Percentiles rank a stretch among this genome's conserved stretches.
phyloP scores from a whole-genome alignment of 768 basidiomycete genomes.

The Russula virescens region DNA sequence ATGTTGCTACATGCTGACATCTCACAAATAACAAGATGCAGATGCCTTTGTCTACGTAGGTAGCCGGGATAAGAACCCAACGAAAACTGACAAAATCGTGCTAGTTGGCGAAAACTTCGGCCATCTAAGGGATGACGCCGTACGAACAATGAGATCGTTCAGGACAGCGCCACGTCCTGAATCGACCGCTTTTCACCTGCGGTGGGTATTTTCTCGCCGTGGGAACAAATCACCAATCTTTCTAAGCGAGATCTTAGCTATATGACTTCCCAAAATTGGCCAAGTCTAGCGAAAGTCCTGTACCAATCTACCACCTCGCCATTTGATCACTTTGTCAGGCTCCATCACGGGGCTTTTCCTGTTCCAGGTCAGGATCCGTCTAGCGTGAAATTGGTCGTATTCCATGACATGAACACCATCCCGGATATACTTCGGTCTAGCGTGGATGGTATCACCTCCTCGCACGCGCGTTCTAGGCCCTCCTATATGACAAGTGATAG shows the following conservation, averaged over 20 bases:
- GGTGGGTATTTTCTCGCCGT: not conserved
- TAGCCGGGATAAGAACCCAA: not conserved
- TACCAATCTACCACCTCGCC: conserved; percentile 3
- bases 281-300: not conserved
- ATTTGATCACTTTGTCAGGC: conserved; percentile 12
- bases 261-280: not conserved
- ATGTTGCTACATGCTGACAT: not conserved
- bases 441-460: not conserved
- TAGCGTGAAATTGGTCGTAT: not conserved
- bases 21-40: conserved; percentile 1
- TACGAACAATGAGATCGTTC: not conserved
- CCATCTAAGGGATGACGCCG: not conserved
- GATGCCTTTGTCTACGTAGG: conserved; percentile 15
- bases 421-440: not conserved
- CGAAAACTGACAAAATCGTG: not conserved
- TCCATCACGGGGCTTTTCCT: not conserved
- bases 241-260: not conserved
- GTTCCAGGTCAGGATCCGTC: not conserved
- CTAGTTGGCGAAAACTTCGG: conserved; percentile 12
- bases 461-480: not conserved
- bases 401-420: not conserved
- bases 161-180: not conserved
- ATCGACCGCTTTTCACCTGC: not conserved
- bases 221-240: too few relatives aligned
- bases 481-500: not conserved